Percentiles rank a stretch among this genome's conserved stretches.
Conservation (phyloP, 2,329 filamentous ascomycete genomes). For the Pseudocercospora musae region DNA sequence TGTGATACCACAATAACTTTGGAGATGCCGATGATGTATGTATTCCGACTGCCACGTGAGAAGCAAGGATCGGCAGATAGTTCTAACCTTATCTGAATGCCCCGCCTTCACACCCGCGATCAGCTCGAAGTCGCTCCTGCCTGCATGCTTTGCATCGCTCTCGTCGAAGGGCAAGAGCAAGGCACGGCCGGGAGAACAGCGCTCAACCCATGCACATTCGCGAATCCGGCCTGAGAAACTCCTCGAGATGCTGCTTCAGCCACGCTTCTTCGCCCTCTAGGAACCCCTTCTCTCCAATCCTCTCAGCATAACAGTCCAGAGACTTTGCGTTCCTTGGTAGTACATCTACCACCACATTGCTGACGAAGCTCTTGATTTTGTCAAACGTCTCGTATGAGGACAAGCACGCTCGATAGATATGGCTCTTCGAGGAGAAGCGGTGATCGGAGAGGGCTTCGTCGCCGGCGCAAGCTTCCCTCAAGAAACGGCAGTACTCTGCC, state of each 20-base stretch:
- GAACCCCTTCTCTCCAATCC: constrained; percentile 14
- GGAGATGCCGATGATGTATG: too few relatives aligned
- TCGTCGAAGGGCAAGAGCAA: neutral
- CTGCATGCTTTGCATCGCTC: neutral
- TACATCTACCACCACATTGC: constrained; percentile 18
- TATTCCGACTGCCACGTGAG: too few relatives aligned
- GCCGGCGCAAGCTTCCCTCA: constrained; percentile 14
- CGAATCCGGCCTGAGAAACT: constrained; percentile 4
- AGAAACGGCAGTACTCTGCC: constrained; percentile 14
- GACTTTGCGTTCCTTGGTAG: constrained; percentile 9
- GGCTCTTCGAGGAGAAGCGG: constrained; percentile 19
- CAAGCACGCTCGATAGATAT: constrained; percentile 17
- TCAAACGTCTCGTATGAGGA: constrained; percentile 15
- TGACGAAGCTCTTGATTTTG: constrained; percentile 15
- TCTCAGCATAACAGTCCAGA: constrained; percentile 7
- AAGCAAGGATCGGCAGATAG: too few relatives aligned
- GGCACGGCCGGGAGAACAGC: neutral
- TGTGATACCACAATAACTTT: neutral
- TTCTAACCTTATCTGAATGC: too few relatives aligned
- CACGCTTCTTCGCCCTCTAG: constrained; percentile 12
- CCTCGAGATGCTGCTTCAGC: constrained; percentile 11
- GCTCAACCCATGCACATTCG: neutral
- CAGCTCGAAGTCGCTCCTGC: too few relatives aligned
- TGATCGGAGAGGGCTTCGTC: constrained; percentile 7
- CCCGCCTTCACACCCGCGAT: too few relatives aligned